Evolutionary conservation across 768 basidiomycete genomes (phyloP), one percentile per base, ranked within the genome.

Genomic region (Trametes villosa): DNA sequence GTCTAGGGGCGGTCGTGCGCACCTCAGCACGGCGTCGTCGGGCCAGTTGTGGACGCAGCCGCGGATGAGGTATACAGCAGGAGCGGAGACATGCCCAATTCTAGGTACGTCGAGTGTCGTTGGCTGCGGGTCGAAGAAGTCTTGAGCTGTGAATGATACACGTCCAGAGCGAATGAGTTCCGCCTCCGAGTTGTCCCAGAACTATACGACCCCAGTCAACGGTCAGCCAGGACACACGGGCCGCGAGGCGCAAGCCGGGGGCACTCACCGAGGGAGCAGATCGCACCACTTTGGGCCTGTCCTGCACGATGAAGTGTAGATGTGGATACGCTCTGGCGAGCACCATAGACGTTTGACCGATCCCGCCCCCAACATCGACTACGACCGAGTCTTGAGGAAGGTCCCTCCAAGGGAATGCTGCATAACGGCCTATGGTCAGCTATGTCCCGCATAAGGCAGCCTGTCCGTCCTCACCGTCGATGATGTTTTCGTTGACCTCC

Each of bases 261-360:
- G n/a, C n/a, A 24, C 53, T 27, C 12, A 58, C 64, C 45, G 56
- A 40, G 8, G 65, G 55, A 3, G 81, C 84, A 63, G 85, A 79
- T 34, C 76, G 74, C 8, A 60, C 54, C n/a, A 56, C 58, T n/a
- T 55, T 58, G 9, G 44, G 31, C 6, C 63, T 51, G 41, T 67
- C 63, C 26, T 67, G 46, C 2, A 67, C 59, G 22, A 67, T 41
- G 56, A 64, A 62, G 26, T 57, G 34, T 24, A 67, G 56, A 20
- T 65, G 53, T 24, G 63, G 55, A 34, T 41, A 62, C 41, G 59
- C 57, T 29, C 57, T 29, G 5, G 66, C 66, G 31, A 67, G 49
- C 4, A 55, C 57, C 13, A 67, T 45, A 13, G 63, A 65, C 4
- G 53, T 57, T 5, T 56, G 56, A 12, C 66, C 66, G 17, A 65